Evolutionary conservation across 83 land plant species (phyloP).

Genomic region (Isoetes engelmannii): DNA sequence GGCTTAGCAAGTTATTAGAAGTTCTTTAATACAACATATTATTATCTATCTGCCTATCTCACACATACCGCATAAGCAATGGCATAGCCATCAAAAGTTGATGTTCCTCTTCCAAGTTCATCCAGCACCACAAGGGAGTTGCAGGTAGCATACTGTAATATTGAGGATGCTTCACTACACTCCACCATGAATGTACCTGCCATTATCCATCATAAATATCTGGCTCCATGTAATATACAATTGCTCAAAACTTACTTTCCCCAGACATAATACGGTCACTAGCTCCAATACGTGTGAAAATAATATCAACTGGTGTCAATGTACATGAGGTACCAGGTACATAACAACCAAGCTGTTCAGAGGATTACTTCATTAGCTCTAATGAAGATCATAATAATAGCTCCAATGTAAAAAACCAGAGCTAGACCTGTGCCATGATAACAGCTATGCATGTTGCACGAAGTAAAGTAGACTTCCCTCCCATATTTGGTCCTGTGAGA

Average conservation of each 20-base stretch:
- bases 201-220: neutral
- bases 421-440: slow-evolving; percentile 75
- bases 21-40: neutral
- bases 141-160: slow-evolving; percentile 64
- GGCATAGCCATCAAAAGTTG: slow-evolving; percentile 92
- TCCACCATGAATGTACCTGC: slow-evolving; percentile 85
- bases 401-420: neutral
- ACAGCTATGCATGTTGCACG: slow-evolving; percentile 84
- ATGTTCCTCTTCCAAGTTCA: slow-evolving; percentile 95
- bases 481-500: slow-evolving; percentile 98
- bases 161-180: slow-evolving; percentile 79
- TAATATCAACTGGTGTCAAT: slow-evolving; percentile 66
- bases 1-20: neutral
- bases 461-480: slow-evolving; percentile 89
- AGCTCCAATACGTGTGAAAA: slow-evolving; percentile 92
- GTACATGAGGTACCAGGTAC: slow-evolving; percentile 68
- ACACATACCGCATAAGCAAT: slow-evolving; percentile 88
- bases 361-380: too few species aligned
- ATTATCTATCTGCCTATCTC: neutral
- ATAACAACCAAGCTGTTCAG: slow-evolving; percentile 77
- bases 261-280: slow-evolving; percentile 92
- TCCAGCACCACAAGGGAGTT: slow-evolving; percentile 88
- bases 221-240: neutral
- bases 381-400: neutral
- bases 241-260: slow-evolving; percentile 55